phyloP scores from a whole-genome alignment of 768 basidiomycete genomes.

The Porpolomopsis calyptriformis region DNA sequence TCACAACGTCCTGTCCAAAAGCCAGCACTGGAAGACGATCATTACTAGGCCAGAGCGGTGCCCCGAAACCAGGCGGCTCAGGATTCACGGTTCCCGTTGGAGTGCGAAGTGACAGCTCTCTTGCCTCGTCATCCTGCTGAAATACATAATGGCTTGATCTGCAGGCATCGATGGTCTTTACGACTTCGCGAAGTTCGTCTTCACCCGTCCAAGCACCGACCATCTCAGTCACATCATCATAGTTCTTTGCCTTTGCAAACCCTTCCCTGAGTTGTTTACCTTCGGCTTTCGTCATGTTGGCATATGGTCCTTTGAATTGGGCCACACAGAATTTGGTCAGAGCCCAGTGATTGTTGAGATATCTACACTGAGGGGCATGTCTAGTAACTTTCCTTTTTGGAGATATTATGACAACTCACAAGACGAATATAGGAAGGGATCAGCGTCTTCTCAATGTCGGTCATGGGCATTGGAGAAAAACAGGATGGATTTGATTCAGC shows the following conservation, averaged over 20 bases:
- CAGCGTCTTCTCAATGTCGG: conserved; percentile 58
- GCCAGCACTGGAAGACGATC: conserved; percentile 27
- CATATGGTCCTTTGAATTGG: conserved; percentile 66
- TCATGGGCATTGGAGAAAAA: conserved; percentile 60
- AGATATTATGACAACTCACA: conserved; percentile 27
- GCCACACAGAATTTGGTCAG: conserved; percentile 81
- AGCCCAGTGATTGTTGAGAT: conserved; percentile 69
- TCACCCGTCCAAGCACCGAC: conserved; percentile 51
- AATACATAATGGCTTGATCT: conserved; percentile 6
- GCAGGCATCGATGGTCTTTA: conserved; percentile 38
- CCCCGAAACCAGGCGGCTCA: conserved; percentile 42
- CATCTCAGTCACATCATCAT: conserved; percentile 38
- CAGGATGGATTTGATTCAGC: conserved; percentile 90
- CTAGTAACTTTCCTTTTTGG: no score
- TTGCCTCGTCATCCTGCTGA: conserved; percentile 13
- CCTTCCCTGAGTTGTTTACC: conserved; percentile 43
- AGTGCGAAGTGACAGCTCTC: conserved; percentile 23
- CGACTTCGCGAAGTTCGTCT: conserved; percentile 48
- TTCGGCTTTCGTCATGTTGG: conserved; percentile 46
- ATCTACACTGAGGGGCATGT: conserved; percentile 45
- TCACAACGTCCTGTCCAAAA: conserved; percentile 34
- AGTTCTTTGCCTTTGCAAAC: conserved; percentile 54
- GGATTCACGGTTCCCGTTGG: conserved; percentile 47
- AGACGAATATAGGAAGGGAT: conserved; percentile 67
- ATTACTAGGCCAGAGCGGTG: conserved; percentile 39